Conservation (phyloP, 2,329 filamentous ascomycete genomes). For the Aspergillus niger region DNA sequence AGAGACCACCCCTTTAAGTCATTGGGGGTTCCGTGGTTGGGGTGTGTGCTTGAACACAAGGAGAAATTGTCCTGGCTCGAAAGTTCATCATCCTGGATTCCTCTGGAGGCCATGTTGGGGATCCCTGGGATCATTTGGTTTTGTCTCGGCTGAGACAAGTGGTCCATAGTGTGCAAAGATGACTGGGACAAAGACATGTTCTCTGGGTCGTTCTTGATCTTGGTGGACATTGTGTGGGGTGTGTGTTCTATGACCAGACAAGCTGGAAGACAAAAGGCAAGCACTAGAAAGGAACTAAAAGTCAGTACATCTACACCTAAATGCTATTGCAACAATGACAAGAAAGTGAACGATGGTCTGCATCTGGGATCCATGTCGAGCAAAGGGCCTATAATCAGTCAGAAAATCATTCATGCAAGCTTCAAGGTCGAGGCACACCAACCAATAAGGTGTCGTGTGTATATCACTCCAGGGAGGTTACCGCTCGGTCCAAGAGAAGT, state of each 20-base stretch:
- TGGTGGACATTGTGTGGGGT: constrained; percentile 40
- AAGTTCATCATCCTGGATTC: constrained; percentile 47
- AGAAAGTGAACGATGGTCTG: constrained; percentile 19
- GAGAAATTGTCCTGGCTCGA: constrained; percentile 46
- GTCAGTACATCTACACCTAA: constrained; percentile 36
- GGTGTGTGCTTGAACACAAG: constrained; percentile 43
- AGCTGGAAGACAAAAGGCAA: constrained; percentile 24
- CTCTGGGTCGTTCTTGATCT: constrained; percentile 40
- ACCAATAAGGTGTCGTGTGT: constrained; percentile 6
- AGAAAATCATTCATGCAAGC: background rate
- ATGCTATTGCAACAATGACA: constrained; percentile 13
- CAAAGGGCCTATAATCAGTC: constrained; percentile 3
- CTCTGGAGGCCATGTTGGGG: constrained; percentile 42
- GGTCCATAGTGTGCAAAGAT: constrained; percentile 35
- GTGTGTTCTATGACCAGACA: constrained; percentile 19
- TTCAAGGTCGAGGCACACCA: constrained; percentile 2
- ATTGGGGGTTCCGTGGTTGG: constrained; percentile 36
- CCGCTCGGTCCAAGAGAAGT: constrained; percentile 12
- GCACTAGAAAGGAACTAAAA: constrained; percentile 33
- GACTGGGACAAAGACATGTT: constrained; percentile 39
- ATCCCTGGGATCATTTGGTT: constrained; percentile 39
- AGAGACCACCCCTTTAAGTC: constrained; percentile 44
- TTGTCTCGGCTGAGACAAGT: constrained; percentile 39
- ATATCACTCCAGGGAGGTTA: background rate
- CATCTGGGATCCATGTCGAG: constrained; percentile 22